Evolutionary conservation across 2,329 filamentous ascomycete species (phyloP).

Genomic region (Phyllosticta paracitricarpa): DNA sequence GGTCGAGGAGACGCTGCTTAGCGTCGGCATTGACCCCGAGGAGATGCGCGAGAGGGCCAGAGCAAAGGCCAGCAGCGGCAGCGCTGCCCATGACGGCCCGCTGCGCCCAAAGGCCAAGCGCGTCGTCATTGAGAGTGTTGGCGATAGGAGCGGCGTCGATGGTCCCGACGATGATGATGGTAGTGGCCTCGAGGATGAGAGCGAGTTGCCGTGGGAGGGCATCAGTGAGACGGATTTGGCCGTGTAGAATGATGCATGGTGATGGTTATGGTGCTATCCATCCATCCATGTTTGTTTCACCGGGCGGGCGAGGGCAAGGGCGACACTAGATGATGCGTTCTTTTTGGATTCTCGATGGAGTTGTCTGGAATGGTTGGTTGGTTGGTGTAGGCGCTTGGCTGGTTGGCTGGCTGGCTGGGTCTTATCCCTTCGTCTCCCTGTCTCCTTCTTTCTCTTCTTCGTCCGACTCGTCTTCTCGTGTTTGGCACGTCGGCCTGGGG

Average conservation of each 20-base stretch:
- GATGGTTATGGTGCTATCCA: too few relatives aligned
- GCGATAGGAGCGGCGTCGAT: constrained; percentile 15
- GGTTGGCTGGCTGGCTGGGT: too few relatives aligned
- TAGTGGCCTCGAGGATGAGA: constrained; percentile 20
- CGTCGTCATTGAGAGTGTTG: constrained; percentile 28
- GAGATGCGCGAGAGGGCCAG: constrained; percentile 17
- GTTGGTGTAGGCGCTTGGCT: too few relatives aligned
- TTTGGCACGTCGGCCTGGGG: too few relatives aligned
- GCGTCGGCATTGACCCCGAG: constrained; percentile 30
- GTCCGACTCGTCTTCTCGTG: too few relatives aligned
- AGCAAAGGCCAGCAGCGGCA: not conserved
- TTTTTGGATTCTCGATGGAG: too few relatives aligned
- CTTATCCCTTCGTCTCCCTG: too few relatives aligned
- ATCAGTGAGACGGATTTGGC: constrained; percentile 21
- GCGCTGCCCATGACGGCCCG: not conserved
- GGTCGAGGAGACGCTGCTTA: constrained; percentile 34
- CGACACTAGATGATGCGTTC: too few relatives aligned
- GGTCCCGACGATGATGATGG: constrained; percentile 12
- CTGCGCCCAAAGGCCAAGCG: constrained; percentile 21
- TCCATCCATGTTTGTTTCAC: too few relatives aligned
- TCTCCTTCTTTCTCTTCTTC: too few relatives aligned
- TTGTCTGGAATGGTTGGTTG: too few relatives aligned
- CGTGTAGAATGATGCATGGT: not conserved
- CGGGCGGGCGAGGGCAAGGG: too few relatives aligned
- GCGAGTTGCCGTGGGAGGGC: constrained; percentile 31